Evolutionary conservation across 805 yeast genomes (phyloP).

Genomic region (Blastobotrys robertii): DNA sequence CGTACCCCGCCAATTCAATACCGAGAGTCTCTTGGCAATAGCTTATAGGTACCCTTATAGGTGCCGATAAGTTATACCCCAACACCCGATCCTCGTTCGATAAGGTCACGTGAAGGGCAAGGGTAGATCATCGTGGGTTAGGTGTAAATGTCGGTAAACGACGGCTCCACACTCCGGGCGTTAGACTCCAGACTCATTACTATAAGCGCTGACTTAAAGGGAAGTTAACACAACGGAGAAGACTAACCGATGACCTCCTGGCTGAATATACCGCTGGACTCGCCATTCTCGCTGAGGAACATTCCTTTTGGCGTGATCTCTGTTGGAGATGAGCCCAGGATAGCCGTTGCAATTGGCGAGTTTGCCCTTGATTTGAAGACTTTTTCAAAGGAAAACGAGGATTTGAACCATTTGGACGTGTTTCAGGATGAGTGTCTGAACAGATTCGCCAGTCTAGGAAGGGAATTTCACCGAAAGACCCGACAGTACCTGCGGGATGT

Average conservation of each 20-base stretch:
- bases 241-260: constrained; percentile 3
- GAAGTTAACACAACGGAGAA: not conserved
- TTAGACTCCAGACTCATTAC: not conserved
- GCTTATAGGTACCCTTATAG: not conserved
- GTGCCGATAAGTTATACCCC: not conserved
- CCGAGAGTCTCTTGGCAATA: not conserved
- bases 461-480: constrained; percentile 7
- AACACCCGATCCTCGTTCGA: not conserved
- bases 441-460: constrained; percentile 15
- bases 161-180: not conserved
- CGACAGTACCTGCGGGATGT: constrained; percentile 12
- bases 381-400: constrained; percentile 3
- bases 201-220: not conserved
- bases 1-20: not conserved
- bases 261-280: constrained; percentile 5
- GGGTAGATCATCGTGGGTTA: not conserved
- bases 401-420: constrained; percentile 3
- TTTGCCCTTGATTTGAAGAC: constrained; percentile 15
- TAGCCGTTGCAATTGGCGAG: constrained; percentile 17
- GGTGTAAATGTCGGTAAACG: not conserved
- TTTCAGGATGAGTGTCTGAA: constrained; percentile 12
- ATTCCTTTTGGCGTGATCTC: constrained; percentile 20
- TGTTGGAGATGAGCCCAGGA: constrained; percentile 5
- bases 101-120: not conserved
- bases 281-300: constrained; percentile 20